Conservation (phyloP, 2,329 filamentous ascomycete genomes). For the Boeremia lycopersici region DNA sequence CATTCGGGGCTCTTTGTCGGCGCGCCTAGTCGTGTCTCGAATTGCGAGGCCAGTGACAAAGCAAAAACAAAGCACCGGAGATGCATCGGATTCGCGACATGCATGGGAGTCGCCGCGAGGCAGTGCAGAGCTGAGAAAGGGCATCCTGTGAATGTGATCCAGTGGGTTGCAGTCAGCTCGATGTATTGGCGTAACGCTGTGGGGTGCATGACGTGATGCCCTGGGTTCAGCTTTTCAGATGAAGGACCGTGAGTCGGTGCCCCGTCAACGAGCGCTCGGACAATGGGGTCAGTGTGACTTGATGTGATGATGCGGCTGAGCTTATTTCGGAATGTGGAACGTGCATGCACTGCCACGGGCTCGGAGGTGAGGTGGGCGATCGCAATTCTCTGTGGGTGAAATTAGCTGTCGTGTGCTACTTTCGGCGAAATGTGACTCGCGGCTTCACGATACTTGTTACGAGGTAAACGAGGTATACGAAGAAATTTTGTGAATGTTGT, state of each 20-base stretch:
- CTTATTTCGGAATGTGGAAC: constrained; percentile 14
- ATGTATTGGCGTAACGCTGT: constrained; percentile 5
- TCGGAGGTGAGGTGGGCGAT: constrained; percentile 1
- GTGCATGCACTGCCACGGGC: constrained; percentile 16
- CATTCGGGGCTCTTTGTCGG: not conserved
- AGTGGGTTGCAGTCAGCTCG: not conserved
- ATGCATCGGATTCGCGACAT: too few species aligned
- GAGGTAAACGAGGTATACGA: constrained; percentile 9
- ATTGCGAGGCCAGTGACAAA: not conserved
- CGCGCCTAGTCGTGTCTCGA: not conserved
- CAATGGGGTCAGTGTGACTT: not conserved
- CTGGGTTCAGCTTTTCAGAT: not conserved
- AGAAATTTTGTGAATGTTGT: not conserved
- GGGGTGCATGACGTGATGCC: constrained; percentile 10
- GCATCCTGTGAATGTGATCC: too few species aligned
- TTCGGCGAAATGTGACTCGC: constrained; percentile 3
- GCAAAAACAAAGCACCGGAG: not conserved
- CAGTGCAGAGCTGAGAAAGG: too few species aligned
- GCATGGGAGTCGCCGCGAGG: too few species aligned
- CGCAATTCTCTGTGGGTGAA: constrained; percentile 3
- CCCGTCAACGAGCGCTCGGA: constrained; percentile 13
- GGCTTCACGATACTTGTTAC: constrained; percentile 10
- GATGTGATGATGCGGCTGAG: constrained; percentile 11
- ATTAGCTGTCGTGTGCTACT: constrained; percentile 1
- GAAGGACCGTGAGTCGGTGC: constrained; percentile 9